These are phyloP conservation scores for Vaccinium darrowii DNA, from an alignment of 148 eudicot species.

Conservation along the genomic window DNA sequence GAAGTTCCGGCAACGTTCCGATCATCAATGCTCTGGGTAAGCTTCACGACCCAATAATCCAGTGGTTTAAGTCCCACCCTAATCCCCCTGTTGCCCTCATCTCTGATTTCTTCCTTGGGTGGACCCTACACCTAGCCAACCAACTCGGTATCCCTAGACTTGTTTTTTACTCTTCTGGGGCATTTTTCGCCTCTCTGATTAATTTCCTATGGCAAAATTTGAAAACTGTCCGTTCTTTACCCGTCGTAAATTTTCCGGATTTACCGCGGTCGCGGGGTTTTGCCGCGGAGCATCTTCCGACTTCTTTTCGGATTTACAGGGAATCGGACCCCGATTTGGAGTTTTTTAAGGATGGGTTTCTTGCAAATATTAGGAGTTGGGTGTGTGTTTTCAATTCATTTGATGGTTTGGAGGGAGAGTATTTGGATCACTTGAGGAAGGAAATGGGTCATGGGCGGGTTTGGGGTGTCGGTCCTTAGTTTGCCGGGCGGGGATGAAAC, in stretches of 20 bases:
- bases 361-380: slow-evolving; percentile 41
- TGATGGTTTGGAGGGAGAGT: slow-evolving; percentile 43
- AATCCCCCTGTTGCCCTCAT: slow-evolving; percentile 51
- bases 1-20: slow-evolving; percentile 37
- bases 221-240: not conserved
- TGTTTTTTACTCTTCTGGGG: slow-evolving; percentile 37
- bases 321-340: slow-evolving; percentile 34
- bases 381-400: slow-evolving; percentile 45
- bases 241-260: slow-evolving; percentile 27
- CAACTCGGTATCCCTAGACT: slow-evolving; percentile 43
- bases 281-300: slow-evolving; percentile 35
- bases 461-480: slow-evolving; percentile 43
- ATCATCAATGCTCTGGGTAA: slow-evolving; percentile 39
- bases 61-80: slow-evolving; percentile 48
- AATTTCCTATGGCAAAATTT: slow-evolving; percentile 18
- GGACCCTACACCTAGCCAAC: slow-evolving; percentile 42
- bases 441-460: slow-evolving; percentile 31
- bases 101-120: slow-evolving; percentile 72
- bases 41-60: slow-evolving; percentile 39
- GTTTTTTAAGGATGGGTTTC: slow-evolving; percentile 35
- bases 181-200: slow-evolving; percentile 16
- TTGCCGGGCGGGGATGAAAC: slow-evolving; percentile 17
- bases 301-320: slow-evolving; percentile 28
- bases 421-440: slow-evolving; percentile 34
- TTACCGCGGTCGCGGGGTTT: slow-evolving; percentile 45